Base-by-base conservation (phyloP, 805 yeast genomes). In the Yarrowia divulgata region DNA sequence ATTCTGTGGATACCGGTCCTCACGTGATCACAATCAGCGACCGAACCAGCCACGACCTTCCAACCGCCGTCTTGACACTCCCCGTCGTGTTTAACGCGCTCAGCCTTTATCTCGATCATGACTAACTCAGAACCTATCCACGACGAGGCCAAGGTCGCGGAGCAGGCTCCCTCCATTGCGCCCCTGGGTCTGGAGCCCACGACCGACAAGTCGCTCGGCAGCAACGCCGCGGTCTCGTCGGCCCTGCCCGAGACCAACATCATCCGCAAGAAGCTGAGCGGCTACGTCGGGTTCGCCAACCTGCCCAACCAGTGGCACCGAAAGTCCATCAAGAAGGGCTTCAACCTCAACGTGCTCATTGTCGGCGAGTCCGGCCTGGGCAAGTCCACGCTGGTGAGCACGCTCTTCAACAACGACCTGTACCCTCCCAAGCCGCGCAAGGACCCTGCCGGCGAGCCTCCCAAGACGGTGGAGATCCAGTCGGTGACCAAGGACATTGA, bases 251-350 rank as follows among this genome's bases (percentile, higher is more conserved):
- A 72, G 57, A 58, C 72, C 49, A 73, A 71, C 69, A 70, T 74
- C 32, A 72, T 74, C 55, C 74, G 74, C 23, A 72, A 97, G 74
- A 92, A 92, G 77, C 86, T 94, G 74, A 90, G 89, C 74, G 94
- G 97, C 3, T 93, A 90, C 77, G 99, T 95, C 69, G 99, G 99
- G 7, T 95, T 95, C 81, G 97, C 98, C 73, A 95, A 93, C 81
- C 84, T 95, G 76, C 99, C 99, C 70, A 95, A 93, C 77, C 99
- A 95, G 82, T 95, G 98, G 97, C 98, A 95, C 81, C 88, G 97
- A 81, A 92, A 90, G 80, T 89, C 97, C 1, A 87, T 92, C 71
- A 89, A 90, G 79, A 86, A 91, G 76, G 99, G 99, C 14, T 95
- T 95, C 84, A 86, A 84, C 74, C 86, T 95, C 77, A 95, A 95